Percentiles rank a stretch among this genome's conserved stretches.
phyloP scores from a whole-genome alignment of 1,284 basidiomycete genomes.

The Rhodotorula glutinis region DNA sequence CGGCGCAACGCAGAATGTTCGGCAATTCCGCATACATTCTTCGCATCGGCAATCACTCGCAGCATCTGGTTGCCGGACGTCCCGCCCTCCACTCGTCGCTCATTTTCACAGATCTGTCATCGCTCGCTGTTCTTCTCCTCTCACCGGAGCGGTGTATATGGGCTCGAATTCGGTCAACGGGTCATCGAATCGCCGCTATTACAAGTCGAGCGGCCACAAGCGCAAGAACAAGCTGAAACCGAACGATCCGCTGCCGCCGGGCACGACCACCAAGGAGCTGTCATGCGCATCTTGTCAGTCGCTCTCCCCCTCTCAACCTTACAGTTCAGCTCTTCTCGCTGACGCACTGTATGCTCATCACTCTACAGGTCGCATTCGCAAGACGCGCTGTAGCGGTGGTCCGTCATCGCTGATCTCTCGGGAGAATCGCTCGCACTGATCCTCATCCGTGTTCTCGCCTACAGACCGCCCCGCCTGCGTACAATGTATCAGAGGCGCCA shows the following conservation, averaged over 20 bases:
- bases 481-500: slow-evolving; percentile 5
- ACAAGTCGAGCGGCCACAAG: too few relatives aligned
- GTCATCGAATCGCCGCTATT: background rate
- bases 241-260: background rate
- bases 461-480: slow-evolving; percentile 17
- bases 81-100: too few relatives aligned
- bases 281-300: slow-evolving; percentile 1
- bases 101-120: too few relatives aligned
- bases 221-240: slow-evolving; percentile 2
- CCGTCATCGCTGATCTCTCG: background rate
- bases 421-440: background rate
- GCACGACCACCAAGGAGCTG: background rate
- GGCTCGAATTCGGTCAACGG: too few relatives aligned
- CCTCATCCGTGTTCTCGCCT: background rate
- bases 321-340: background rate
- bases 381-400: slow-evolving; percentile 7
- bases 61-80: too few relatives aligned
- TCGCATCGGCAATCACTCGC: too few relatives aligned
- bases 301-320: too few relatives aligned
- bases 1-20: too few relatives aligned
- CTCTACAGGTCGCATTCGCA: slow-evolving; percentile 8
- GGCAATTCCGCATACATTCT: too few relatives aligned
- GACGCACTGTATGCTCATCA: background rate
- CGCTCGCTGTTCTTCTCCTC: too few relatives aligned
- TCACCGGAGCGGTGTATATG: too few relatives aligned